Base-by-base conservation (phyloP, 345 rosid genomes). In the Rhodamnia rubescens region DNA sequence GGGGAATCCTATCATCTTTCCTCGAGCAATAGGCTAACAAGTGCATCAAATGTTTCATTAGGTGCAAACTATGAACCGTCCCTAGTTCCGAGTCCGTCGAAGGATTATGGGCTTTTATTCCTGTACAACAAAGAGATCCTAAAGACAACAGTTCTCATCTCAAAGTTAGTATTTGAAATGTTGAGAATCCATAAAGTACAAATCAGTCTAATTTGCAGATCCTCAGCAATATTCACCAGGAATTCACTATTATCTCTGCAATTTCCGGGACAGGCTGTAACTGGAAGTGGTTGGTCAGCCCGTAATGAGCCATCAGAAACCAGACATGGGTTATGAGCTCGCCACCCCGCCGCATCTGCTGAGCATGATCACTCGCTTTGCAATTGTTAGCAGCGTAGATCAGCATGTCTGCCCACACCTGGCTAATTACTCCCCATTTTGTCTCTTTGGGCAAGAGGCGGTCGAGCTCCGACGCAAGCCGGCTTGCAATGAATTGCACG, bases 241-340 rank as follows among this genome's bases (percentile, higher is more conserved):
- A 24, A 57, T 57, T 57, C 61, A 57, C 27, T 2, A 11, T 57
- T 57, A 57, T 57, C 24, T 57, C 15, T 24, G 61, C 27, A 24
- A 57, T 11, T 26, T 32, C 18, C 16, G 18, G 69, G 69, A 13
- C 14, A 1, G 1, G 74, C 1, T 3, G 0, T n/a, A 12, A 13
- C 20, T 27, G 0, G 36, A 59, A 13, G 36, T 7, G 7, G 5
- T 59, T 20, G 2, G 10, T 59, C 5, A 59, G 9, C 20, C 74
- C 74, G 5, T 13, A 87, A 89, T 94, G 94, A 44, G 92, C 87
- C 93, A 90, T 85, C 75, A 92, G 87, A 27, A 92, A 85, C 93
- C 96, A 92, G 0, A 91, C 92, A 32, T 90, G 91, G 59, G 90
- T 90, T 36, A 91, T 87, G 15, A 94, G 89, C 81, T 94, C 93